Evolutionary conservation across 768 basidiomycete genomes (phyloP).

Genomic region (Hirschioporus abietinus): DNA sequence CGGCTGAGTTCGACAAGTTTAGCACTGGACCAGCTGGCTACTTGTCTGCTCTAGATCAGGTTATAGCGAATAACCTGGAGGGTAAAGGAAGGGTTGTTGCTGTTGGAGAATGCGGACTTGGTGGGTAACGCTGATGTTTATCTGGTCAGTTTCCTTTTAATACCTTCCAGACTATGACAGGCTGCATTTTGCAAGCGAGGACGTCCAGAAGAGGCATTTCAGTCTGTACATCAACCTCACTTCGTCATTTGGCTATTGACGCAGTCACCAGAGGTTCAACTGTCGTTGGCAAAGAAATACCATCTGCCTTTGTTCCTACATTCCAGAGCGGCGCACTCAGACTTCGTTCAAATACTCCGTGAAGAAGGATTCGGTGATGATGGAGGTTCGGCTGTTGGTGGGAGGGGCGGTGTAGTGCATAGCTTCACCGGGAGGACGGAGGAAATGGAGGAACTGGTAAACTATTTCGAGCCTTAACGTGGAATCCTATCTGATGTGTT

Average conservation of each 20-base stretch:
- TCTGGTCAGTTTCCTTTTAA: background rate
- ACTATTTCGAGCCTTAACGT: constrained; percentile 16
- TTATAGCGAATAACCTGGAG: constrained; percentile 44
- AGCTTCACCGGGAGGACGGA: constrained; percentile 67
- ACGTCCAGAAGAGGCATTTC: constrained; percentile 60
- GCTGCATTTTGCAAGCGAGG: constrained; percentile 53
- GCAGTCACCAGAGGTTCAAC: constrained; percentile 39
- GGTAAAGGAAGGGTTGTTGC: constrained; percentile 61
- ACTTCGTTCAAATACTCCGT: constrained; percentile 59
- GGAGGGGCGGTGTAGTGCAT: constrained; percentile 73
- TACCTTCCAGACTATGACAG: constrained; percentile 64
- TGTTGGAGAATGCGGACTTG: constrained; percentile 77
- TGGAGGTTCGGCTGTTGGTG: constrained; percentile 51
- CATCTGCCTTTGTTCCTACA: constrained; percentile 78
- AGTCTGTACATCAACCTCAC: constrained; percentile 32
- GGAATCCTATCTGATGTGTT: background rate
- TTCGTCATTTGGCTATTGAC: background rate
- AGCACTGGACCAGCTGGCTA: constrained; percentile 56
- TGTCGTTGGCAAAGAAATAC: constrained; percentile 62
- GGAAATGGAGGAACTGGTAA: constrained; percentile 62
- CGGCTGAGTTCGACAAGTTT: constrained; percentile 58
- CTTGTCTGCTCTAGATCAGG: constrained; percentile 47
- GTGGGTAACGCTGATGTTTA: constrained; percentile 28
- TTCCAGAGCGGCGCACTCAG: constrained; percentile 68
- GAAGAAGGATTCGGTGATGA: constrained; percentile 59